phyloP scores from a whole-genome alignment of 2,329 filamentous ascomycete species.

The Cladobotryum mycophilum region DNA sequence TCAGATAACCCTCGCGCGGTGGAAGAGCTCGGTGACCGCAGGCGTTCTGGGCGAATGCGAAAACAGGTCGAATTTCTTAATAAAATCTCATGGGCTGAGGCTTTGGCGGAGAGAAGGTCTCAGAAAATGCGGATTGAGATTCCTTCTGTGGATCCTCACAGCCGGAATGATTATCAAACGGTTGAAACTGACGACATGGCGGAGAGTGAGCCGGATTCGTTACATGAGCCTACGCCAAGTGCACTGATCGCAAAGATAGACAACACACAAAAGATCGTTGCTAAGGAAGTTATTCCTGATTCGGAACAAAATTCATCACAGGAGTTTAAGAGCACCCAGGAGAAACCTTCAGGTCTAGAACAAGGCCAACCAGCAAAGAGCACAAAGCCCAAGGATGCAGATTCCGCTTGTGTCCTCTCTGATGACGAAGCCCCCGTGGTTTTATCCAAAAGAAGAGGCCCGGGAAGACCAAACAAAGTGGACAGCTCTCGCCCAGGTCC shows the following conservation, averaged over 20 bases:
- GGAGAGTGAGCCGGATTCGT: not conserved
- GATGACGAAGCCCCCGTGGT: conserved; percentile 31
- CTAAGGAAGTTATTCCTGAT: not conserved
- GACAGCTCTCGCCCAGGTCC: not conserved
- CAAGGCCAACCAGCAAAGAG: not conserved
- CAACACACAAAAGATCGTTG: not conserved
- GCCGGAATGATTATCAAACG: conserved; percentile 10
- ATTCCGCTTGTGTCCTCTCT: conserved; percentile 23
- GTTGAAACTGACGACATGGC: conserved; percentile 4
- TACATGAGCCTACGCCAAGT: not conserved
- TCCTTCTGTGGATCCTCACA: conserved; percentile 5
- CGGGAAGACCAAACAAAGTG: not conserved
- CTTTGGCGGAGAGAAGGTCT: conserved; percentile 10
- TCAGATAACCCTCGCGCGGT: too few species aligned
- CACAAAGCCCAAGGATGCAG: conserved; percentile 1
- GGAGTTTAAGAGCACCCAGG: conserved; percentile 4
- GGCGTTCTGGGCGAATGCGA: conserved; percentile 22
- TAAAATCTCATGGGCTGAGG: conserved; percentile 25
- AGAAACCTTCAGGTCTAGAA: not conserved
- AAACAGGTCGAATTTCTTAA: conserved; percentile 25
- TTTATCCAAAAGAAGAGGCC: conserved; percentile 10
- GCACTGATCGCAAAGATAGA: not conserved
- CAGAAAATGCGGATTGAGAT: conserved; percentile 14
- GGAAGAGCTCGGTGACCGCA: conserved; percentile 9
- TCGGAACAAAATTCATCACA: conserved; percentile 7